These are phyloP conservation scores for Asterochloris sp. DNA, from an alignment of 139 green algal species.

Conservation along the genomic window DNA sequence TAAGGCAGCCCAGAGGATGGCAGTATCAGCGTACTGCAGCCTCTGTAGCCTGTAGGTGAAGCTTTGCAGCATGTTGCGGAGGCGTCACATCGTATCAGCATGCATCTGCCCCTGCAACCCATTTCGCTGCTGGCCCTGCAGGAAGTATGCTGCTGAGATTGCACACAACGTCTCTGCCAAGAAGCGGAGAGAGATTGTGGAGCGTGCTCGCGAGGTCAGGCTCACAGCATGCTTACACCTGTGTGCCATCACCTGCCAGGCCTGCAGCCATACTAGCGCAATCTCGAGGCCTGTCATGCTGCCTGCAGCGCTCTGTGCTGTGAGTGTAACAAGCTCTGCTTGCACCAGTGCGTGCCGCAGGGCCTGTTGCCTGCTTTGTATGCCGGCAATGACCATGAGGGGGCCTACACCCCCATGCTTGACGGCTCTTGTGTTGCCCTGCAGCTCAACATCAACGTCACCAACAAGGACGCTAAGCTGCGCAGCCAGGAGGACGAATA, in stretches of 20 bases:
- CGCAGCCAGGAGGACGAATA: slow-evolving; percentile 97
- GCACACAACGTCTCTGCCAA: slow-evolving; percentile 92
- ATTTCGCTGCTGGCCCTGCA: slow-evolving; percentile 12
- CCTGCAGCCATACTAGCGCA: background rate
- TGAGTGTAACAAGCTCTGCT: background rate
- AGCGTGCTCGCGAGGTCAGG: slow-evolving; percentile 74
- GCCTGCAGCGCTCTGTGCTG: background rate
- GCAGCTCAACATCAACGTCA: slow-evolving; percentile 92
- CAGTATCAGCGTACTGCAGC: too few species aligned
- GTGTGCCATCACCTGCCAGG: background rate
- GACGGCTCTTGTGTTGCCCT: background rate
- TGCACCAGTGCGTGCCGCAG: background rate
- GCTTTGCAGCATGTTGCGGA: too few species aligned
- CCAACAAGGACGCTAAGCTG: slow-evolving; percentile 83
- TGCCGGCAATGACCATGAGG: background rate
- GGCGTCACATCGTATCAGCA: too few species aligned
- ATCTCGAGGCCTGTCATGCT: background rate
- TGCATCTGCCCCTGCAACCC: too few species aligned
- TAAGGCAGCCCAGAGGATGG: background rate
- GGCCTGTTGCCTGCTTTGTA: background rate
- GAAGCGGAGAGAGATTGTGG: slow-evolving; percentile 96
- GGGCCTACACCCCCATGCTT: background rate
- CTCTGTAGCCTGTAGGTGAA: too few species aligned
- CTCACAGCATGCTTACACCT: background rate
- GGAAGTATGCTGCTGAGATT: slow-evolving; percentile 87